Conservation (phyloP, 768 basidiomycete species). For the Podaxis carcinomalis region DNA sequence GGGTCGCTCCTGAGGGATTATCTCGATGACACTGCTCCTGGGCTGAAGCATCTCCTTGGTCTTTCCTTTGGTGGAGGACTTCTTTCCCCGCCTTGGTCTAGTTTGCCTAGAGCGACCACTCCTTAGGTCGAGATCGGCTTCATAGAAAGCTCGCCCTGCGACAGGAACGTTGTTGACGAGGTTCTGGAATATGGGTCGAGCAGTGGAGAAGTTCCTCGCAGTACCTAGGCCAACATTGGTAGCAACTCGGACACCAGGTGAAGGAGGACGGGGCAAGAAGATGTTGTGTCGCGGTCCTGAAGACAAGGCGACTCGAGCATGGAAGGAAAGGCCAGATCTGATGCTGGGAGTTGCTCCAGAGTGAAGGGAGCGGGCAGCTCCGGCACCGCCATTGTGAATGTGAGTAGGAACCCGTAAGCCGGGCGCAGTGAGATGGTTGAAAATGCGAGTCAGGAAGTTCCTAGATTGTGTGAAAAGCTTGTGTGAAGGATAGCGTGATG, state of each 20-base stretch:
- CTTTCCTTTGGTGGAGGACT: constrained; percentile 4
- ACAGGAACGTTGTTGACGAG: constrained; percentile 78
- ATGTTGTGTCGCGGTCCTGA: constrained; percentile 18
- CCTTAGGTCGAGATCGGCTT: constrained; percentile 56
- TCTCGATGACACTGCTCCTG: constrained; percentile 11
- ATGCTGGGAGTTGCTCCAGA: constrained; percentile 31
- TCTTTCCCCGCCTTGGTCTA: constrained; percentile 2
- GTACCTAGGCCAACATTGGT: constrained; percentile 73
- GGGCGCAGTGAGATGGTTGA: constrained; percentile 55
- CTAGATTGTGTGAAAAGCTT: constrained; percentile 50
- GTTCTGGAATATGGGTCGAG: constrained; percentile 75
- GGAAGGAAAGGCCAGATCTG: constrained; percentile 52
- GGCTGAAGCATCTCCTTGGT: constrained; percentile 17
- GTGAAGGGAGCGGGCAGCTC: constrained; percentile 28
- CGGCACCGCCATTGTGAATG: constrained; percentile 23
- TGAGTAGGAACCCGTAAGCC: constrained; percentile 33
- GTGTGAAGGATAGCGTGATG: constrained; percentile 29
- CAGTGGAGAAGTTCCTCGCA: constrained; percentile 71
- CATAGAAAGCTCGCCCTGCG: constrained; percentile 67
- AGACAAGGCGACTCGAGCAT: constrained; percentile 46
- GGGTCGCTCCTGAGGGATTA: constrained; percentile 16
- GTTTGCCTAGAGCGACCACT: constrained; percentile 30
- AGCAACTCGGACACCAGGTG: constrained; percentile 39
- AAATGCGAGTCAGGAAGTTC: constrained; percentile 50
- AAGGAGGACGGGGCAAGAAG: constrained; percentile 58